A percentile compares a stretch with the other conserved stretches of the same genome.
Conservation (phyloP, 768 basidiomycete genomes). For the Megacollybia marginata region DNA sequence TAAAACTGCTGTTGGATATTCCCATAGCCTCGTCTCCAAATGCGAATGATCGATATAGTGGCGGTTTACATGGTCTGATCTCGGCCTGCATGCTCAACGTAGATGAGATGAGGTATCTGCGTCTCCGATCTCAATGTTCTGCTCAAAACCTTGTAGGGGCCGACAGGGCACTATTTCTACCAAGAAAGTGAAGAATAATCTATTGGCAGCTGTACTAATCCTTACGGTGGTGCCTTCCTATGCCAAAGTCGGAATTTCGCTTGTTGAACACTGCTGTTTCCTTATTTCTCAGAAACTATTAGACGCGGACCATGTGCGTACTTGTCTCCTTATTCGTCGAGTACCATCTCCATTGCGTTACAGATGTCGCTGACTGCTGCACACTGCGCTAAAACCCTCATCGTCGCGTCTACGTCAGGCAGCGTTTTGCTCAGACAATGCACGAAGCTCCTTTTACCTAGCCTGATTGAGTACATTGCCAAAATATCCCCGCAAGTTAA, state of each 20-base stretch:
- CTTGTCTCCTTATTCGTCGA: neutral
- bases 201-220: conserved; percentile 79
- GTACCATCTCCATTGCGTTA: neutral
- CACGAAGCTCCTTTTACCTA: conserved; percentile 65
- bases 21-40: conserved; percentile 31
- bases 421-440: conserved; percentile 66
- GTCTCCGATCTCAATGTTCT: neutral
- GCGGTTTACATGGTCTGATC: conserved; percentile 71
- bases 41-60: conserved; percentile 45
- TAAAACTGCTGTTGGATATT: conserved; percentile 68
- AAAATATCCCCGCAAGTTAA: conserved; percentile 56
- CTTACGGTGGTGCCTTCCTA: conserved; percentile 69
- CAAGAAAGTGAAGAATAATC: conserved; percentile 86
- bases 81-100: conserved; percentile 81
- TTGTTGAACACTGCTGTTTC: conserved; percentile 81
- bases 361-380: conserved; percentile 80
- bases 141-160: conserved; percentile 40
- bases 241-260: conserved; percentile 61
- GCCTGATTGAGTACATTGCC: conserved; percentile 74
- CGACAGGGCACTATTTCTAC: conserved; percentile 69
- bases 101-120: conserved; percentile 81
- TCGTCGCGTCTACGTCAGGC: conserved; percentile 61
- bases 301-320: conserved; percentile 57
- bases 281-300: conserved; percentile 75
- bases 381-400: conserved; percentile 84